phyloP scores from a whole-genome alignment of 345 rosid species.

The Populus alba region DNA sequence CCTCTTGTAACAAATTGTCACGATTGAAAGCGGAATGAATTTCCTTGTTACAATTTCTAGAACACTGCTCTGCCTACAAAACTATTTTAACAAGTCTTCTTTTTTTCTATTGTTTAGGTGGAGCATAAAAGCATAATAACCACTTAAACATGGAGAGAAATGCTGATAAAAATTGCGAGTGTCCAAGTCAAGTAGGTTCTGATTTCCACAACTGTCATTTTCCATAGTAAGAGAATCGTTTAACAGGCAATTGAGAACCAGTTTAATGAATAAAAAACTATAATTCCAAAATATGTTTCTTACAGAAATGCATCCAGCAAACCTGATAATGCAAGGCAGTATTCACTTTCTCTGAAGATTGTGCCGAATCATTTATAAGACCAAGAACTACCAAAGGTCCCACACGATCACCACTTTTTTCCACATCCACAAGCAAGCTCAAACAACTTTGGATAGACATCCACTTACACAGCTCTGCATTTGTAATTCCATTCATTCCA shows the following conservation, averaged over 20 bases:
- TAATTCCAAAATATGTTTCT: background rate
- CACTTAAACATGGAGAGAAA: too few species aligned
- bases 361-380: constrained; percentile 43
- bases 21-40: too few species aligned
- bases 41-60: too few species aligned
- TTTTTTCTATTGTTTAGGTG: too few species aligned
- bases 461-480: constrained; percentile 67
- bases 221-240: background rate
- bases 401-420: constrained; percentile 58
- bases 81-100: too few species aligned
- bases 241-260: background rate
- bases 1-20: too few species aligned
- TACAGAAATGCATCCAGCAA: constrained; percentile 7
- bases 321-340: constrained; percentile 62
- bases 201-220: too few species aligned
- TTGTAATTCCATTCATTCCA: background rate
- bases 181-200: too few species aligned
- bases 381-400: constrained; percentile 57
- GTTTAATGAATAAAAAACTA: background rate
- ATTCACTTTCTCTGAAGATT: constrained; percentile 34
- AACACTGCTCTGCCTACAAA: too few species aligned
- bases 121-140: too few species aligned
- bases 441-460: constrained; percentile 57
- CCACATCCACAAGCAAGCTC: constrained; percentile 47
- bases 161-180: too few species aligned